phyloP scores from a whole-genome alignment of 805 yeast genomes.

The Candida dendrica region DNA sequence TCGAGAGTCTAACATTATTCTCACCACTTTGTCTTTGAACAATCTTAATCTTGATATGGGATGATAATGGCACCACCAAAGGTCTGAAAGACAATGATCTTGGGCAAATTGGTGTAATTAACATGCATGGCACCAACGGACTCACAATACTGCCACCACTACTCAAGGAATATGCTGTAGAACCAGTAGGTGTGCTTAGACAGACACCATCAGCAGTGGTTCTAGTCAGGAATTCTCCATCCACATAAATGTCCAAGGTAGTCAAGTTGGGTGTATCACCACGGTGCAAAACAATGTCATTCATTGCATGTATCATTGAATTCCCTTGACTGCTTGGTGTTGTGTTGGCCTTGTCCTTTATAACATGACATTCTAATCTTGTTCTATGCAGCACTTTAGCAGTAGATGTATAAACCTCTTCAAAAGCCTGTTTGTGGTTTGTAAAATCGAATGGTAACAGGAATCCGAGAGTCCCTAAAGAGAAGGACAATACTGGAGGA shows the following conservation, averaged over 20 bases:
- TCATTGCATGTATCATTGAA: constrained; percentile 71
- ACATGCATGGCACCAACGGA: constrained; percentile 75
- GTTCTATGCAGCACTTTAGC: constrained; percentile 71
- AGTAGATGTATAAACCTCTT: constrained; percentile 56
- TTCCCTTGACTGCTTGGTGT: constrained; percentile 5
- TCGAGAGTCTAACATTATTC: constrained; percentile 50
- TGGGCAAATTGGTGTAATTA: constrained; percentile 89
- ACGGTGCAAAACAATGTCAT: constrained; percentile 82
- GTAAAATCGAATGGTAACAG: constrained; percentile 78
- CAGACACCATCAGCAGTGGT: constrained; percentile 90
- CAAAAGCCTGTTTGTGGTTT: constrained; percentile 53
- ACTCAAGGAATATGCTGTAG: constrained; percentile 84
- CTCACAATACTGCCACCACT: constrained; percentile 93
- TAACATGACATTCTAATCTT: constrained; percentile 71
- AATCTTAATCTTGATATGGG: constrained; percentile 62
- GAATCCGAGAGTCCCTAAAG: constrained; percentile 88
- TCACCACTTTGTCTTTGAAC: constrained; percentile 38
- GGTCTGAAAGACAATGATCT: constrained; percentile 89
- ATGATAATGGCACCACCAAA: constrained; percentile 67
- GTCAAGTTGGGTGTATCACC: constrained; percentile 85
- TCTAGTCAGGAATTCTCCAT: constrained; percentile 77
- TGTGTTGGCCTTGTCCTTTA: constrained; percentile 25
- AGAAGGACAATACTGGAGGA: constrained; percentile 86
- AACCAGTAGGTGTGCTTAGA: constrained; percentile 88
- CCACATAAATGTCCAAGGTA: constrained; percentile 76